These are phyloP conservation scores for Cucumis melo DNA, from an alignment of 306 rosid species.

Conservation along the genomic window DNA sequence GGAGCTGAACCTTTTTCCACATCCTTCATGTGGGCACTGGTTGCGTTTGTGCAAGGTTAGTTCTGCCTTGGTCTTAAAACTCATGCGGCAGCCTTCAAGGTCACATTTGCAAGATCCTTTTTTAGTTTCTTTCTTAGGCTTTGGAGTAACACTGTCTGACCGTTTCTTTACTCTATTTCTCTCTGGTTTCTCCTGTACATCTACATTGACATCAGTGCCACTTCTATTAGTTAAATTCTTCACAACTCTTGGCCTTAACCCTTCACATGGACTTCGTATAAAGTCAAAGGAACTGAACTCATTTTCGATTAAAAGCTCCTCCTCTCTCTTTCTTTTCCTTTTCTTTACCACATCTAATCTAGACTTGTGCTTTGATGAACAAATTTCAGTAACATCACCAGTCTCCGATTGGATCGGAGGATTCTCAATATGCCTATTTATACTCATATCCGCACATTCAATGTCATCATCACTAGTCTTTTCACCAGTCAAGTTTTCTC, in stretches of 20 bases:
- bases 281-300: slow-evolving; percentile 25
- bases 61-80: slow-evolving; percentile 58
- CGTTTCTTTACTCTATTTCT: slow-evolving; percentile 32
- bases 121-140: slow-evolving; percentile 26
- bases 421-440: neutral
- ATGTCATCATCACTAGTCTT: slow-evolving; percentile 12
- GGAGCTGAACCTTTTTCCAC: slow-evolving; percentile 85
- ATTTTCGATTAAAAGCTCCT: slow-evolving; percentile 24
- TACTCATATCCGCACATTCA: slow-evolving; percentile 19
- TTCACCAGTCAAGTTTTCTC: slow-evolving; percentile 18
- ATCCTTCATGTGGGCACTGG: slow-evolving; percentile 78
- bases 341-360: slow-evolving; percentile 12
- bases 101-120: slow-evolving; percentile 48
- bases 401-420: slow-evolving; percentile 20
- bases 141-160: slow-evolving; percentile 22
- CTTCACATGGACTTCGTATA: slow-evolving; percentile 82
- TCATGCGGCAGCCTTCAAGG: slow-evolving; percentile 75
- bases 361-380: slow-evolving; percentile 27
- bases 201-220: slow-evolving; percentile 12
- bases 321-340: slow-evolving; percentile 40
- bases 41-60: slow-evolving; percentile 64
- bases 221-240: slow-evolving; percentile 24
- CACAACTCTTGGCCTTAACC: slow-evolving; percentile 63
- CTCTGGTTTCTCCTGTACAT: slow-evolving; percentile 24
- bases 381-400: slow-evolving; percentile 16